Evolutionary conservation across 179 eudicot species (phyloP).

Genomic region (Silene coronaria): DNA sequence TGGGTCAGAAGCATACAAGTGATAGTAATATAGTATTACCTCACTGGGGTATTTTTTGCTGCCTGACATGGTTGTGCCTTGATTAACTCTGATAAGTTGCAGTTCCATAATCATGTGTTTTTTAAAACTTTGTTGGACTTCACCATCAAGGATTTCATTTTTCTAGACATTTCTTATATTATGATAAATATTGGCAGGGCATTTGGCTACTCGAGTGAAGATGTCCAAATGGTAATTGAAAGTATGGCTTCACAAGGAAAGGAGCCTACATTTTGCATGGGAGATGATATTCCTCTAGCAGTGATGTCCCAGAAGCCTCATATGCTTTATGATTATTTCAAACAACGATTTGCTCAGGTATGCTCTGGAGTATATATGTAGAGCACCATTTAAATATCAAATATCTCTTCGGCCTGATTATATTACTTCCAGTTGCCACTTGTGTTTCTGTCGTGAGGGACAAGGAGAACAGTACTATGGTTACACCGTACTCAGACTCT

Average conservation of each 20-base stretch:
- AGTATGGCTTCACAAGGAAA: slow-evolving; percentile 96
- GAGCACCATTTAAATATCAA: neutral
- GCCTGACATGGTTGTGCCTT: neutral
- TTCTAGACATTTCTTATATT: neutral
- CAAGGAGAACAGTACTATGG: neutral
- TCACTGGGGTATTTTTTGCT: neutral
- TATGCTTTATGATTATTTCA: slow-evolving; percentile 92
- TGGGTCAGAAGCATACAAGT: neutral
- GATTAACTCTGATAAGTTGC: neutral
- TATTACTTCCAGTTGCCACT: neutral
- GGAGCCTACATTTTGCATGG: slow-evolving; percentile 99
- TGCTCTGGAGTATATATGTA: neutral
- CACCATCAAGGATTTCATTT: slow-evolving; percentile 8
- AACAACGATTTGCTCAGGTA: slow-evolving; percentile 99
- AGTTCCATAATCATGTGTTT: neutral
- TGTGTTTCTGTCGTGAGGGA: neutral
- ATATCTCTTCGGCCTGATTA: slow-evolving; percentile 6
- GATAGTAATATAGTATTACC: neutral
- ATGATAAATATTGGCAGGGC: slow-evolving; percentile 54
- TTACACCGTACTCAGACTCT: neutral
- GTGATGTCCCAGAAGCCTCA: slow-evolving; percentile 82
- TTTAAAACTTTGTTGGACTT: neutral
- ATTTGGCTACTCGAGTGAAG: slow-evolving; percentile 97
- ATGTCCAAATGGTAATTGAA: slow-evolving; percentile 99
- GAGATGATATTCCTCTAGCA: slow-evolving; percentile 93